Conservation (phyloP, 2,329 filamentous ascomycete species). For the Coniochaeta hoffmannii region DNA sequence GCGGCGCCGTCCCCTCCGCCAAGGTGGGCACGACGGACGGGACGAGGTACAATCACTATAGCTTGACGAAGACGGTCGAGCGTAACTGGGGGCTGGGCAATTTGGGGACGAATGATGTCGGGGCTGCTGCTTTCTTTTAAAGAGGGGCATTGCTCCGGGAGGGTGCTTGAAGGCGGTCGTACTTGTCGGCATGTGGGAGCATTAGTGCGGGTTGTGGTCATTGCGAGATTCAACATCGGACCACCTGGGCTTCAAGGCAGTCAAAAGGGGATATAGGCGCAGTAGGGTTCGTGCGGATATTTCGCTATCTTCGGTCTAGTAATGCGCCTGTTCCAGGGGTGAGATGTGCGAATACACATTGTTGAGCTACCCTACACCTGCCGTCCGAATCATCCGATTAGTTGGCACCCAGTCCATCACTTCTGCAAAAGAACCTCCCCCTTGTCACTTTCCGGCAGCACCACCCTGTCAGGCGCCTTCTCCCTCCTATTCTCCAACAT, state of each 20-base stretch:
- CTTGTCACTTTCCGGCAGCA: neutral
- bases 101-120: slow-evolving; percentile 17
- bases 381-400: too few relatives aligned
- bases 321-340: too few relatives aligned
- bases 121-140: slow-evolving; percentile 8
- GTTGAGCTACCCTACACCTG: too few relatives aligned
- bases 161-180: neutral
- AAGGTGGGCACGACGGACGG: slow-evolving; percentile 17
- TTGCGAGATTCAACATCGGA: too few relatives aligned
- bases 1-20: slow-evolving; percentile 13
- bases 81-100: slow-evolving; percentile 19
- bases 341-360: too few relatives aligned
- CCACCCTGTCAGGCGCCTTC: neutral
- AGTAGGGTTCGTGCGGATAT: too few relatives aligned
- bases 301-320: too few relatives aligned
- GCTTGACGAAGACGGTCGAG: slow-evolving; percentile 19
- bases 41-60: slow-evolving; percentile 19
- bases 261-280: too few relatives aligned
- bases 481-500: neutral
- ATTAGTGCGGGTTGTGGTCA: too few relatives aligned
- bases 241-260: too few relatives aligned
- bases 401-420: neutral
- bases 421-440: neutral
- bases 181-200: too few relatives aligned
- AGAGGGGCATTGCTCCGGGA: neutral